phyloP scores from a whole-genome alignment of 495 filamentous ascomycete species.

The Penicillium pancosmium region DNA sequence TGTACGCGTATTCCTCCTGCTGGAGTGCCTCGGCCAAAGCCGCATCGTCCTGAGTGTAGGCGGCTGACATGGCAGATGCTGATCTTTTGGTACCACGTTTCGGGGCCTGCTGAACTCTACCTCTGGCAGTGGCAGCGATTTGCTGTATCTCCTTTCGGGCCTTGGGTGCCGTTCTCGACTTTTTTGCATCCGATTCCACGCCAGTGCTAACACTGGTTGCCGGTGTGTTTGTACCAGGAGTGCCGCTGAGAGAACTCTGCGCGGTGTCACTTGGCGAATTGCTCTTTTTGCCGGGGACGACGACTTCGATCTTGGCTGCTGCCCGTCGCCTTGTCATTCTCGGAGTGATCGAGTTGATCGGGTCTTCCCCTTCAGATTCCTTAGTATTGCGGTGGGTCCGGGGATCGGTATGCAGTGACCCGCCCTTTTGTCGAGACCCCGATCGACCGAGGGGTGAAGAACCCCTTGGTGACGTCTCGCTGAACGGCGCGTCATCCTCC shows the following conservation, averaged over 20 bases:
- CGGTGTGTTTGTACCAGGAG: conserved; percentile 71
- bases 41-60: conserved; percentile 48
- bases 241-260: conserved; percentile 42
- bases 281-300: conserved; percentile 38
- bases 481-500: conserved; percentile 24
- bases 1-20: conserved; percentile 57
- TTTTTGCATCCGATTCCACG: conserved; percentile 36
- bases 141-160: conserved; percentile 43
- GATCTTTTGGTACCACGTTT: conserved; percentile 40
- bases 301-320: conserved; percentile 35
- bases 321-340: background rate
- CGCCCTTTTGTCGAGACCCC: conserved; percentile 28
- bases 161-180: conserved; percentile 36
- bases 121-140: conserved; percentile 42
- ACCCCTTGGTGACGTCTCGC: conserved; percentile 22
- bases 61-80: conserved; percentile 26
- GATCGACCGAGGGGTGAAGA: conserved; percentile 24
- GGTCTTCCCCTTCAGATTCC: conserved; percentile 21
- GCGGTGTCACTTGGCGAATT: conserved; percentile 26
- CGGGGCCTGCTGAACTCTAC: conserved; percentile 26
- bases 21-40: conserved; percentile 63
- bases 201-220: conserved; percentile 74
- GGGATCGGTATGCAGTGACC: conserved; percentile 24
- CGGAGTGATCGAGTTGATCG: conserved; percentile 6
- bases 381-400: conserved; percentile 21